Percentiles rank a stretch among this genome's conserved stretches.
Conservation (phyloP, 169 alveolate species). For the Cystoisospora suis region DNA sequence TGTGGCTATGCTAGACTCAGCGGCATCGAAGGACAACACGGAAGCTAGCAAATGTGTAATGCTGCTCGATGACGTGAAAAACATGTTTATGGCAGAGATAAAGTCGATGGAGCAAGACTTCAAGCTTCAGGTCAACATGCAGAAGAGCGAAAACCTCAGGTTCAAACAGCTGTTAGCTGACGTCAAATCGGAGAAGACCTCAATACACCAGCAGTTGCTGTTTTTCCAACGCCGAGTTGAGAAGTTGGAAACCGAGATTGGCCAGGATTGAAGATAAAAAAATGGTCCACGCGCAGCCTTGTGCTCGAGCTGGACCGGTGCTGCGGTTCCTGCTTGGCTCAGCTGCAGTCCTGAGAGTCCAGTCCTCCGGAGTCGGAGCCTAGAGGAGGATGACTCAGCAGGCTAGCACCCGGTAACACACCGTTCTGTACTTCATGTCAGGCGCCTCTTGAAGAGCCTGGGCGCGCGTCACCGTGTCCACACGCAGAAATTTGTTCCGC, state of each 20-base stretch:
- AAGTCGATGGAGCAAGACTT: conserved; percentile 33
- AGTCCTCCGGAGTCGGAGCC: too few relatives aligned
- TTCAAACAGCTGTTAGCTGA: not conserved
- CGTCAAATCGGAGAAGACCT: conserved; percentile 3
- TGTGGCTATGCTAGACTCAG: not conserved
- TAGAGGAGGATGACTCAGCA: too few relatives aligned
- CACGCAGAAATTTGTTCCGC: conserved; percentile 32
- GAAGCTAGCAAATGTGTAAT: not conserved
- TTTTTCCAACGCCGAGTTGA: conserved; percentile 4
- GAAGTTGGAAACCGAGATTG: not conserved
- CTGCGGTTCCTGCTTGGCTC: too few relatives aligned
- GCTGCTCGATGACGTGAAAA: not conserved
- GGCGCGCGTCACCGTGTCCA: conserved; percentile 22
- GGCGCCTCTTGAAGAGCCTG: too few relatives aligned
- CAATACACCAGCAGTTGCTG: conserved; percentile 19
- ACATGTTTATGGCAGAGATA: not conserved
- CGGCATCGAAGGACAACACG: not conserved
- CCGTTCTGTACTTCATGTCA: too few relatives aligned
- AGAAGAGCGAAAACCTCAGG: conserved; percentile 12
- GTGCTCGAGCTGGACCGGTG: not conserved
- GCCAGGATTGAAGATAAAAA: conserved; percentile 33
- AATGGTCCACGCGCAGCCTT: not conserved
- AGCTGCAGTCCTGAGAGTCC: too few relatives aligned
- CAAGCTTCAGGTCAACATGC: conserved; percentile 10
- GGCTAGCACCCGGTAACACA: too few relatives aligned